Evolutionary conservation across 345 rosid species (phyloP).

Genomic region (Pugionium dolabratum): DNA sequence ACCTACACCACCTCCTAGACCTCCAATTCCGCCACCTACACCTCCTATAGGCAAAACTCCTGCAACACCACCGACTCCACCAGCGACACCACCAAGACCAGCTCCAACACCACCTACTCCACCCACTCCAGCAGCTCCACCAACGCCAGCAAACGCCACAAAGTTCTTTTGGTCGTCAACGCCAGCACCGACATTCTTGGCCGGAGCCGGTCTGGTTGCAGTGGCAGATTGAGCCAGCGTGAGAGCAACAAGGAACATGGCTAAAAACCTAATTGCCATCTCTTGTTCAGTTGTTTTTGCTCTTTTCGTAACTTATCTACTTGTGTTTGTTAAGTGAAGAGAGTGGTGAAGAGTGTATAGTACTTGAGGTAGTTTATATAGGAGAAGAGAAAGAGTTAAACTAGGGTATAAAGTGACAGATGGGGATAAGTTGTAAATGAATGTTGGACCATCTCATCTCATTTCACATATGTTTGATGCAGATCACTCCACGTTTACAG

Average conservation of each 20-base stretch:
- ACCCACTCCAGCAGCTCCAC: slow-evolving; percentile 36
- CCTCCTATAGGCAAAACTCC: slow-evolving; percentile 27
- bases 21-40: slow-evolving; percentile 37
- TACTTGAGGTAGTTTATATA: slow-evolving; percentile 31
- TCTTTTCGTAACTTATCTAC: slow-evolving; percentile 3
- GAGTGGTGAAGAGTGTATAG: slow-evolving; percentile 24
- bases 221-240: slow-evolving; percentile 29
- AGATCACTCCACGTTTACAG: slow-evolving; percentile 27
- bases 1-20: slow-evolving; percentile 37
- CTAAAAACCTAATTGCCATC: slow-evolving; percentile 30
- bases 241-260: slow-evolving; percentile 29
- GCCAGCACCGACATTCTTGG: slow-evolving; percentile 44
- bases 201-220: slow-evolving; percentile 52
- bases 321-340: slow-evolving; percentile 20
- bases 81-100: slow-evolving; percentile 36
- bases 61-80: slow-evolving; percentile 22
- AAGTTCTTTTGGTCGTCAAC: slow-evolving; percentile 65
- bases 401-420: slow-evolving; percentile 32
- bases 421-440: neutral
- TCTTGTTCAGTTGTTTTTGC: too few species aligned
- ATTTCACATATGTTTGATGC: too few species aligned
- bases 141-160: slow-evolving; percentile 52
- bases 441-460: slow-evolving; percentile 36
- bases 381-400: slow-evolving; percentile 6
- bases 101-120: slow-evolving; percentile 26